Evolutionary conservation across 2,329 filamentous ascomycete genomes (phyloP).

Genomic region (Calonectria honghensis): DNA sequence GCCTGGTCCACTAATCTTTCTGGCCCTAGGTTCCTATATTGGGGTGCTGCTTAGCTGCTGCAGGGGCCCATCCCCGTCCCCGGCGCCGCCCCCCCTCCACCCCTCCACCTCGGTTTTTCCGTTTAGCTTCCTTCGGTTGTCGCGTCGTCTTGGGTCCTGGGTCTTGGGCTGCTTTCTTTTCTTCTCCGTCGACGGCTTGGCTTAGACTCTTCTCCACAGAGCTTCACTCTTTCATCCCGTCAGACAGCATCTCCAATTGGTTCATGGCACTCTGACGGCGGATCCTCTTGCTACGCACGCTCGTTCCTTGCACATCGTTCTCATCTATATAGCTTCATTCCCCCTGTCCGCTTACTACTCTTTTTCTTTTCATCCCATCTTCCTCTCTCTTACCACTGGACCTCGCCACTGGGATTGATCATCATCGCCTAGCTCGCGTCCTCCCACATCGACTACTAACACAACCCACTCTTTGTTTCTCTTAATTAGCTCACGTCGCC

Average conservation of each 20-base stretch:
- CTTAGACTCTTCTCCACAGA: slow-evolving; percentile 33
- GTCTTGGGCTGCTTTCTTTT: slow-evolving; percentile 20
- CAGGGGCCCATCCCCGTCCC: slow-evolving; percentile 25
- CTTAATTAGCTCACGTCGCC: slow-evolving; percentile 35
- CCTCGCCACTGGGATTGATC: slow-evolving; percentile 11
- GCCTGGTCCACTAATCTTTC: slow-evolving; percentile 21
- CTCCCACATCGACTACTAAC: slow-evolving; percentile 5
- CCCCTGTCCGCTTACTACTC: slow-evolving; percentile 38
- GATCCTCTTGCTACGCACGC: slow-evolving; percentile 15
- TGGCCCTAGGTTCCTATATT: slow-evolving; percentile 18
- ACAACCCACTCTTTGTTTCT: slow-evolving; percentile 3
- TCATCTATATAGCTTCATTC: slow-evolving; percentile 39
- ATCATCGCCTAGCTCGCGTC: slow-evolving; percentile 6
- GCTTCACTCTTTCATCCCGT: slow-evolving; percentile 35
- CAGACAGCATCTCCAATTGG: slow-evolving; percentile 33
- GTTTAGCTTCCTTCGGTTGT: slow-evolving; percentile 28
- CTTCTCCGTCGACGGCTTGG: neutral
- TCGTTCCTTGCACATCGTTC: slow-evolving; percentile 35
- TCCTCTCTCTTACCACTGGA: slow-evolving; percentile 12
- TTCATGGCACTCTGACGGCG: neutral
- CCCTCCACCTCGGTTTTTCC: slow-evolving; percentile 29
- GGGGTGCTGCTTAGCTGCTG: slow-evolving; percentile 18
- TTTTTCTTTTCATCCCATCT: slow-evolving; percentile 39
- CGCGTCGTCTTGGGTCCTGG: slow-evolving; percentile 30
- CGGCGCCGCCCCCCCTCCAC: slow-evolving; percentile 1